A percentile compares a stretch with the other conserved stretches of the same genome.
phyloP scores from a whole-genome alignment of 805 yeast genomes.

The Wickerhamomyces xylosicus region DNA sequence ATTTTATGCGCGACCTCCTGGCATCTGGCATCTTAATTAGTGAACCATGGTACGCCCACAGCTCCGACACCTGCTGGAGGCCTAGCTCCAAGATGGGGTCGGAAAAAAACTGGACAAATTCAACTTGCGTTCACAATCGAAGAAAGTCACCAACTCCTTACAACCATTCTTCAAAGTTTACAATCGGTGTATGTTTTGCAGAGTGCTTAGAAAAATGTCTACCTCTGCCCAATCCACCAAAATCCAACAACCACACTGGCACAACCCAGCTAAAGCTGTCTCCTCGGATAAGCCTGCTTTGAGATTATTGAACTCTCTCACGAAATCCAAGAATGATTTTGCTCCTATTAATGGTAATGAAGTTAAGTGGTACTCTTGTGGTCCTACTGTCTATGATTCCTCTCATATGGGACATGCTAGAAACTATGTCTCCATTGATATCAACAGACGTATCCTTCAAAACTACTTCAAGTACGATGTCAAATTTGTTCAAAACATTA shows the following conservation, averaged over 20 bases:
- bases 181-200: background rate
- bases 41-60: constrained; percentile 1
- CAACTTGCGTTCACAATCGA: too few species aligned
- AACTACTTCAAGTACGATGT: constrained; percentile 89
- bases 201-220: constrained; percentile 15
- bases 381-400: constrained; percentile 95
- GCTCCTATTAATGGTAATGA: constrained; percentile 53
- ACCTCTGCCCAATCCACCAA: constrained; percentile 15
- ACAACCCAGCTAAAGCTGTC: constrained; percentile 22
- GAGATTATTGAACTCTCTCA: constrained; percentile 72
- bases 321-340: constrained; percentile 71
- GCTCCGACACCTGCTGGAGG: background rate
- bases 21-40: background rate
- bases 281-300: constrained; percentile 29
- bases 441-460: constrained; percentile 79
- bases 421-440: constrained; percentile 90
- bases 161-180: constrained; percentile 1
- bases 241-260: constrained; percentile 45
- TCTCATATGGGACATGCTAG: constrained; percentile 99
- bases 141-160: background rate
- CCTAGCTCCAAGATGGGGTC: constrained; percentile 4
- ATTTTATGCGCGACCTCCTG: background rate
- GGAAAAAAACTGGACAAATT: background rate
- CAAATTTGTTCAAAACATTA: constrained; percentile 87
- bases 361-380: constrained; percentile 95